Evolutionary conservation across 2,329 filamentous ascomycete genomes (phyloP).

Genomic region (Ophiocordyceps camponoti-leonardi): DNA sequence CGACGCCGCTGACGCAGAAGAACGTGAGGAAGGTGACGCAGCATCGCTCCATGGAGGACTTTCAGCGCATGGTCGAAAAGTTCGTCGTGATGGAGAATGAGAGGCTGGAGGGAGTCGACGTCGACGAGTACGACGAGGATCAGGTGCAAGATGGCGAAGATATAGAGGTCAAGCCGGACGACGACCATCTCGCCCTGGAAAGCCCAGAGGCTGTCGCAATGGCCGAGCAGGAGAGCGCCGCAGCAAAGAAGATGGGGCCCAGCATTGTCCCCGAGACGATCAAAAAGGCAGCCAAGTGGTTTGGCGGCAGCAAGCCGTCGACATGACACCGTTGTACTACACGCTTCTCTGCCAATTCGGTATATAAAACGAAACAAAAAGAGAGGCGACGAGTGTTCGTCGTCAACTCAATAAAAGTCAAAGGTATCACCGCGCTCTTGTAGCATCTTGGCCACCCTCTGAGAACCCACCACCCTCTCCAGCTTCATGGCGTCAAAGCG

Average conservation of each 20-base stretch:
- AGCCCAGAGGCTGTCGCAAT: slow-evolving; percentile 7
- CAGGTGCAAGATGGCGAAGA: neutral
- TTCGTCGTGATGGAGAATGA: slow-evolving; percentile 11
- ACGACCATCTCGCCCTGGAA: neutral
- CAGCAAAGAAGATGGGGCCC: slow-evolving; percentile 15
- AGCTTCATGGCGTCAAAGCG: slow-evolving; percentile 80
- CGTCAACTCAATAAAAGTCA: slow-evolving; percentile 42
- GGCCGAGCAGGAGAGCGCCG: slow-evolving; percentile 12
- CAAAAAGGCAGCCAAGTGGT: slow-evolving; percentile 2
- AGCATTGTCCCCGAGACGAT: slow-evolving; percentile 11
- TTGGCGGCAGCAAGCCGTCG: neutral
- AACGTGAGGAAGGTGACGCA: slow-evolving; percentile 81
- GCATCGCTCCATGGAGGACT: slow-evolving; percentile 47
- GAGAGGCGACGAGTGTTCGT: neutral
- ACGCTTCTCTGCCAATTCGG: neutral
- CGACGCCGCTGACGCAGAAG: slow-evolving; percentile 54
- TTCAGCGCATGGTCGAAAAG: slow-evolving; percentile 46
- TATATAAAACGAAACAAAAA: neutral
- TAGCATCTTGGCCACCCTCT: slow-evolving; percentile 70
- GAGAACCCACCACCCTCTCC: slow-evolving; percentile 71
- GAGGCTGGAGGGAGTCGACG: slow-evolving; percentile 1
- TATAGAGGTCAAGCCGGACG: neutral
- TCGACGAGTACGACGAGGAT: neutral
- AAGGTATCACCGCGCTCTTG: slow-evolving; percentile 77
- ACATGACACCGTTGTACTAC: neutral